These are phyloP conservation scores for Rhizophagus prolifer DNA, from an alignment of 192 early-diverging fungal species.

Conservation along the genomic window DNA sequence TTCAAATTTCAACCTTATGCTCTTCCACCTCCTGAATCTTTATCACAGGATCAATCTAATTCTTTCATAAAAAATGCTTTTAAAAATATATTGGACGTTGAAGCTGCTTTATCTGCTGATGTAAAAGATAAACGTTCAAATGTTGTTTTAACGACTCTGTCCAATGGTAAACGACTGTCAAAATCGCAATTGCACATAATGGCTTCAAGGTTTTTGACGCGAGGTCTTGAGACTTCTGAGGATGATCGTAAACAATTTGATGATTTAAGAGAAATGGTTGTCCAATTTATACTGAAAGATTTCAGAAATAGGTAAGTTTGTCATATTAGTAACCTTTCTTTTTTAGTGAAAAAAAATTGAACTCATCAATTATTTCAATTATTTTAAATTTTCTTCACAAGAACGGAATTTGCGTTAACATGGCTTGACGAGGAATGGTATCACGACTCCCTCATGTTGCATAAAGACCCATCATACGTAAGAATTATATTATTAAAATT, in stretches of 20 bases:
- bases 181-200: constrained; percentile 45
- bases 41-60: constrained; percentile 23
- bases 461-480: constrained; percentile 29
- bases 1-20: constrained; percentile 46
- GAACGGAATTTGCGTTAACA: constrained; percentile 64
- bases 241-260: constrained; percentile 13
- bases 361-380: neutral
- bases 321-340: neutral
- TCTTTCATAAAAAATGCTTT: constrained; percentile 33
- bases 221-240: constrained; percentile 34
- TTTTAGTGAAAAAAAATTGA: constrained; percentile 4
- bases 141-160: constrained; percentile 7
- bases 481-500: constrained; percentile 30
- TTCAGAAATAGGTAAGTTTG: constrained; percentile 55
- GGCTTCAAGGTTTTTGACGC: constrained; percentile 37
- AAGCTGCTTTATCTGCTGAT: constrained; percentile 15
- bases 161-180: constrained; percentile 31
- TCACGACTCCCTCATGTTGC: constrained; percentile 37
- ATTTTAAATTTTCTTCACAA: constrained; percentile 29
- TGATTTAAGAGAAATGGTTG: constrained; percentile 40
- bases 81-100: constrained; percentile 36
- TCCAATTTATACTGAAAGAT: constrained; percentile 60
- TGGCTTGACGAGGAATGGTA: constrained; percentile 78
- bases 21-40: constrained; percentile 29
- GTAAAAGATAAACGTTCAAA: constrained; percentile 1